Evolutionary conservation across 202 grass and related monocot species (phyloP).

Genomic region (Alloteropsis angusta): DNA sequence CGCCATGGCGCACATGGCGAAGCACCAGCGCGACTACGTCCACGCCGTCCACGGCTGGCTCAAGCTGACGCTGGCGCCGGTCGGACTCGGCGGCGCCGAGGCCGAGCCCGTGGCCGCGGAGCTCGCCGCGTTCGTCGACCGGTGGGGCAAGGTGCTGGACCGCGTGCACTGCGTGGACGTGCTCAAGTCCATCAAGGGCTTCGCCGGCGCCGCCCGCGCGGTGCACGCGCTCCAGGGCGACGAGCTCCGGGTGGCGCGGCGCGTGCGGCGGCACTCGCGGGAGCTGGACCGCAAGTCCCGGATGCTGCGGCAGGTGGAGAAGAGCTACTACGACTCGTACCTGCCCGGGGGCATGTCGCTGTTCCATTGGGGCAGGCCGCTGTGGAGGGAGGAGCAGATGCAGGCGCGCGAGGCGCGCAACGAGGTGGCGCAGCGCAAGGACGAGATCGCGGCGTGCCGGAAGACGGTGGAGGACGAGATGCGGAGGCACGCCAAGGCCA

Average conservation of each 20-base stretch:
- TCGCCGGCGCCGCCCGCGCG: slow-evolving; percentile 27
- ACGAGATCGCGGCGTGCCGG: slow-evolving; percentile 40
- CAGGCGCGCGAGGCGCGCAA: slow-evolving; percentile 37
- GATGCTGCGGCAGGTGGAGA: slow-evolving; percentile 60
- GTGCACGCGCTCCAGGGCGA: slow-evolving; percentile 61
- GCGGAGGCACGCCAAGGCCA: slow-evolving; percentile 54
- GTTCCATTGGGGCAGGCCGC: slow-evolving; percentile 40
- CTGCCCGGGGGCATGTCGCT: slow-evolving; percentile 29
- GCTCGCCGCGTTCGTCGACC: slow-evolving; percentile 41
- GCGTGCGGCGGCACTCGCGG: slow-evolving; percentile 20
- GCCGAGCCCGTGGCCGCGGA: slow-evolving; percentile 29
- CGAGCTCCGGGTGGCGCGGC: slow-evolving; percentile 46
- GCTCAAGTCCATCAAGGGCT: slow-evolving; percentile 47
- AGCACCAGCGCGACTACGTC: slow-evolving; percentile 63
- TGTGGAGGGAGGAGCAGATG: slow-evolving; percentile 31
- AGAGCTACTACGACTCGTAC: slow-evolving; percentile 60
- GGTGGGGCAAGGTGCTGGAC: slow-evolving; percentile 58
- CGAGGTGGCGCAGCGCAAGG: slow-evolving; percentile 44
- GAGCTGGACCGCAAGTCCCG: slow-evolving; percentile 63
- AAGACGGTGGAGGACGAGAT: slow-evolving; percentile 70
- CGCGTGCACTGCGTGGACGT: slow-evolving; percentile 42
- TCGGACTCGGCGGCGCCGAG: not conserved
- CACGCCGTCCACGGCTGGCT: slow-evolving; percentile 53
- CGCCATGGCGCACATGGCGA: slow-evolving; percentile 39
- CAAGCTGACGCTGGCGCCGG: slow-evolving; percentile 44